Conservation (phyloP, 2,329 filamentous ascomycete species). For the Rachicladosporium sp. region DNA sequence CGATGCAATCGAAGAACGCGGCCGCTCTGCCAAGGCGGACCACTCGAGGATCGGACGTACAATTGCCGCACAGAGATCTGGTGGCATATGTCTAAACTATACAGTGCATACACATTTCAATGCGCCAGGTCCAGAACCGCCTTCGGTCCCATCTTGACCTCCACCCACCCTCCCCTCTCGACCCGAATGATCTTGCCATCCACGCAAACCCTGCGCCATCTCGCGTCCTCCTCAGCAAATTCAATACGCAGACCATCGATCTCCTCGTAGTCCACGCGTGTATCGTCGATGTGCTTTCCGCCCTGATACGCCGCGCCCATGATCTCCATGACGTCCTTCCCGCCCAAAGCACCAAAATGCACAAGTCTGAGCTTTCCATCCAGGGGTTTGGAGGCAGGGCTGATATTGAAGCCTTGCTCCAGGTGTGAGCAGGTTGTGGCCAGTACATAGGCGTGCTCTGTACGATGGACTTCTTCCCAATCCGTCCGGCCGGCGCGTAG, state of each 20-base stretch:
- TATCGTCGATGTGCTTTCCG: slow-evolving; percentile 42
- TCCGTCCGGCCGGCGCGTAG: slow-evolving; percentile 16
- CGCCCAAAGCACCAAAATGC: slow-evolving; percentile 57
- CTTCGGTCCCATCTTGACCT: slow-evolving; percentile 41
- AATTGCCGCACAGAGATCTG: too few relatives aligned
- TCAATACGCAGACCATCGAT: slow-evolving; percentile 56
- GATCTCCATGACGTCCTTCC: slow-evolving; percentile 59
- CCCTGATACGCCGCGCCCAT: slow-evolving; percentile 54
- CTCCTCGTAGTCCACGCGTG: slow-evolving; percentile 56
- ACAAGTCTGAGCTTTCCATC: slow-evolving; percentile 61
- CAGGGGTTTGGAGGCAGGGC: slow-evolving; percentile 56
- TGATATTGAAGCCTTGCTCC: slow-evolving; percentile 72
- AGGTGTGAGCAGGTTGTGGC: slow-evolving; percentile 67
- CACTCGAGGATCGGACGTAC: too few relatives aligned
- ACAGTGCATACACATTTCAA: too few relatives aligned
- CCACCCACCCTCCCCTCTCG: slow-evolving; percentile 57
- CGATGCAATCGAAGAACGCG: too few relatives aligned
- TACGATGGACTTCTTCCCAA: slow-evolving; percentile 27
- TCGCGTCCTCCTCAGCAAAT: slow-evolving; percentile 52
- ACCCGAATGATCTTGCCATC: slow-evolving; percentile 78
- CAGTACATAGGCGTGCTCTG: slow-evolving; percentile 63
- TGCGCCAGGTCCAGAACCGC: slow-evolving; percentile 15
- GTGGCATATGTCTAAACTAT: too few relatives aligned
- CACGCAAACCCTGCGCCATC: slow-evolving; percentile 81
- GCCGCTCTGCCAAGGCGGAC: too few relatives aligned